phyloP scores from a whole-genome alignment of 352 stramenopile genomes.

The Phytophthora ohioensis region DNA sequence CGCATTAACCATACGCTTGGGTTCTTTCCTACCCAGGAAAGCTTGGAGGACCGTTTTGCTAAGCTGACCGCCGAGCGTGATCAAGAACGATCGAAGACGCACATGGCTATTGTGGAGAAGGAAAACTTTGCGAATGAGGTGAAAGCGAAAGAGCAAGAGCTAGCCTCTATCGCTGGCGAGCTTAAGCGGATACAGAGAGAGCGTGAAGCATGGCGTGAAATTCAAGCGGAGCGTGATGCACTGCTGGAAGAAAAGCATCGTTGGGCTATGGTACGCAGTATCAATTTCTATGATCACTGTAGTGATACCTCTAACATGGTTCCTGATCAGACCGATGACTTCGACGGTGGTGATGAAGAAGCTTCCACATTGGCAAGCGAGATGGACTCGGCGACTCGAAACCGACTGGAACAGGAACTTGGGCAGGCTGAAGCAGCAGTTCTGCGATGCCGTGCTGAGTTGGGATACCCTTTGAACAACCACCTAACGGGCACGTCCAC shows the following conservation, averaged over 20 bases:
- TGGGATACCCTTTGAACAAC: slow-evolving; percentile 82
- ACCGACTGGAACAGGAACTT: slow-evolving; percentile 73
- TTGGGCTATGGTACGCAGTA: slow-evolving; percentile 72
- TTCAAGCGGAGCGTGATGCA: slow-evolving; percentile 81
- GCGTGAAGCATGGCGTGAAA: slow-evolving; percentile 77
- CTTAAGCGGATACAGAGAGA: slow-evolving; percentile 81
- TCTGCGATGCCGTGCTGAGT: slow-evolving; percentile 72
- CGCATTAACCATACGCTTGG: neutral
- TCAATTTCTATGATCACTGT: neutral
- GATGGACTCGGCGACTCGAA: slow-evolving; percentile 57
- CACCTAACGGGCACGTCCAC: slow-evolving; percentile 78
- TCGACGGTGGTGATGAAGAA: slow-evolving; percentile 51
- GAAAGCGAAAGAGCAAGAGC: slow-evolving; percentile 59
- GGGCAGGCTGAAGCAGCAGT: slow-evolving; percentile 75
- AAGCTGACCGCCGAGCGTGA: slow-evolving; percentile 81
- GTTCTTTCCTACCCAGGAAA: slow-evolving; percentile 52
- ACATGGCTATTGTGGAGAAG: slow-evolving; percentile 73
- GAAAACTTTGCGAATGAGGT: slow-evolving; percentile 62
- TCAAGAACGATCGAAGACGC: slow-evolving; percentile 72
- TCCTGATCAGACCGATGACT: slow-evolving; percentile 64
- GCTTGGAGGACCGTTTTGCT: slow-evolving; percentile 72
- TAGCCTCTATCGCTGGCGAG: slow-evolving; percentile 58
- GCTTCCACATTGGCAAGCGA: slow-evolving; percentile 41
- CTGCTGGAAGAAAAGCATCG: slow-evolving; percentile 87
- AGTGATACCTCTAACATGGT: slow-evolving; percentile 6